Evolutionary conservation across 2,329 filamentous ascomycete genomes (phyloP).

Genomic region (Monosporascus sp.): DNA sequence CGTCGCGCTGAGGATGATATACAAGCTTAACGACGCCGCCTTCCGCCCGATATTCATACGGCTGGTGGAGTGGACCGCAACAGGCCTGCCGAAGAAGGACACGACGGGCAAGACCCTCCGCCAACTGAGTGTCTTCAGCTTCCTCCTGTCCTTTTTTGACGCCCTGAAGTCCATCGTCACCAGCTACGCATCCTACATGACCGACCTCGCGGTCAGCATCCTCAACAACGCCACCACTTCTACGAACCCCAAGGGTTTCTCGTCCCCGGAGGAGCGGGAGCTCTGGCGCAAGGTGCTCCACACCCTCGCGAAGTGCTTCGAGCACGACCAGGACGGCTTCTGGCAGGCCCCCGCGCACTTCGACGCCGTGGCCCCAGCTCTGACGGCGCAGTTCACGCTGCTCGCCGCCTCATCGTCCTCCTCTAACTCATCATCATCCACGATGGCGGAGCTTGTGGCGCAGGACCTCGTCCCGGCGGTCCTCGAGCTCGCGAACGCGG

Average conservation of each 20-base stretch:
- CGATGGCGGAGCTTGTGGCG: slow-evolving; percentile 17
- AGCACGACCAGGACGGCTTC: slow-evolving; percentile 90
- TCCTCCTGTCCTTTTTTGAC: slow-evolving; percentile 74
- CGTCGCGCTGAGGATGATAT: slow-evolving; percentile 80
- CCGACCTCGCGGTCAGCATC: slow-evolving; percentile 67
- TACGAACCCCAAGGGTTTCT: slow-evolving; percentile 32
- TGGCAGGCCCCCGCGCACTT: slow-evolving; percentile 94
- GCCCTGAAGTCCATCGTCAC: slow-evolving; percentile 92
- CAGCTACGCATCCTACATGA: slow-evolving; percentile 77
- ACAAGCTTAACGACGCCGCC: slow-evolving; percentile 90
- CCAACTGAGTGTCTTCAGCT: slow-evolving; percentile 73
- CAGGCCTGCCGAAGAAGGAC: slow-evolving; percentile 58
- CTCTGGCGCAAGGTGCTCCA: slow-evolving; percentile 67
- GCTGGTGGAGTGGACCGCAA: slow-evolving; percentile 74
- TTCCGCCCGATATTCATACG: slow-evolving; percentile 89
- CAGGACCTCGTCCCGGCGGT: slow-evolving; percentile 66
- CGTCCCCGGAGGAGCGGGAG: slow-evolving; percentile 40
- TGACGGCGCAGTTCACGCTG: slow-evolving; percentile 61
- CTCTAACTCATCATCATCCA: not conserved
- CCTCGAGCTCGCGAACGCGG: slow-evolving; percentile 71
- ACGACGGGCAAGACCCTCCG: slow-evolving; percentile 52
- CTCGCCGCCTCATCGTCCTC: slow-evolving; percentile 29
- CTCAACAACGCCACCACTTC: slow-evolving; percentile 55
- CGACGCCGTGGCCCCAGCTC: slow-evolving; percentile 59
- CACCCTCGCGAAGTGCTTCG: slow-evolving; percentile 70